Percentiles rank a stretch among this genome's conserved stretches.
Evolutionary conservation across 129 eudicot genomes (phyloP).

Genomic region (Silybum marianum): DNA sequence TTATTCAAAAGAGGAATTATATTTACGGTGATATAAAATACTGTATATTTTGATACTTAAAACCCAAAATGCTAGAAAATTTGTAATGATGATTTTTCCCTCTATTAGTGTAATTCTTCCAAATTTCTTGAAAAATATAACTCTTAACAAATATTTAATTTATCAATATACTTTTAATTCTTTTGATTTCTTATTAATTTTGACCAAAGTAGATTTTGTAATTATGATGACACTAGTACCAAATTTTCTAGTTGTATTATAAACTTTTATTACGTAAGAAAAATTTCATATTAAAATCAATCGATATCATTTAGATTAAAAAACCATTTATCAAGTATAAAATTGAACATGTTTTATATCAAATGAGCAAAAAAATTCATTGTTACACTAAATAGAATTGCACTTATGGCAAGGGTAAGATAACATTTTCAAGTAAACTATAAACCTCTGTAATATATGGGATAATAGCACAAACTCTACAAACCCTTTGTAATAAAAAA

Average conservation of each 20-base stretch:
- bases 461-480: conserved; percentile 8
- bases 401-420: not conserved
- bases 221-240: not conserved
- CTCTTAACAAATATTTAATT: not conserved
- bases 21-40: too few species aligned
- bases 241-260: too few species aligned
- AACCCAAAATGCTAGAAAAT: not conserved
- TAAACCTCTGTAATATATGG: not conserved
- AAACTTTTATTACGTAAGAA: too few species aligned
- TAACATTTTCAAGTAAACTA: conserved; percentile 1
- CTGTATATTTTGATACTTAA: too few species aligned
- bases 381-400: not conserved
- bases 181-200: not conserved
- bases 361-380: too few species aligned
- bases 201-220: not conserved
- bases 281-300: too few species aligned
- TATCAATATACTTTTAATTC: not conserved
- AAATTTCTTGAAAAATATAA: too few species aligned
- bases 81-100: not conserved
- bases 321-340: too few species aligned
- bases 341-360: too few species aligned
- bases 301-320: too few species aligned
- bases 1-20: not conserved
- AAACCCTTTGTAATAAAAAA: not conserved
- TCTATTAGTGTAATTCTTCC: too few species aligned